Base-by-base conservation (phyloP, 106 monocot genomes). In the Dendrobium chrysotoxum region DNA sequence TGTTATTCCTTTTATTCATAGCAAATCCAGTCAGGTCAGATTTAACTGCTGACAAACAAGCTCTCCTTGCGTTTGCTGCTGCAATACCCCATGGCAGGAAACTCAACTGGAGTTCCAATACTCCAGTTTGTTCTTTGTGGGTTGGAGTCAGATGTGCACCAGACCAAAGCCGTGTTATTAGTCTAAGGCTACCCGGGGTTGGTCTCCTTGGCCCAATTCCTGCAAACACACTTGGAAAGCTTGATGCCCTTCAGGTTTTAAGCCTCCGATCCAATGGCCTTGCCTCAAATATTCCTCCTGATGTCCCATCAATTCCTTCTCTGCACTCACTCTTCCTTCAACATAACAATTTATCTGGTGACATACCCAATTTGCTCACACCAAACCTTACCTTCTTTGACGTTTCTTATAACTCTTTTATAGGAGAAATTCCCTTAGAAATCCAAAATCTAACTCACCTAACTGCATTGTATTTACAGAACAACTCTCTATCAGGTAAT, bases 231-330 rank as follows among this genome's bases (percentile, higher is more conserved):
- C 86, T 99, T 21, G 95, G 99, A 10, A 92, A 90, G 66, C 95
- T 99, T 40, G 91, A 99, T 53, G 87, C 89, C 5, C 86, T 99
- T 20, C 81, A 86, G 81, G 84, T 87, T 30, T 79, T 99, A 31
- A 99, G 99, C 75, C 91, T 99, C 7, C 78, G 99, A 44, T 95
- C 92, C 40, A 99, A 99, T 80, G 87, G 80, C n/a, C 86, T 99
- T 28, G 79, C 25, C 64, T 90, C 83, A 31, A 78, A 78, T 71
- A 76, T 95, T 13, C 95, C 99, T 75, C 79, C 90, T 13, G 93
- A 95, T 65, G 82, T 99, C 50, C 70, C 84, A 54, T 87, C 90
- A 15, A 66, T 99, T 18, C 87, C 92, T 86, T 87, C 92, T 25
- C 39, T 99, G 23, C 91, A 79, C 39, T 87, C 85, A 65, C 89